These are phyloP conservation scores for Fraxinus sp. DNA, from an alignment of 305 asterid genomes.

Conservation along the genomic window DNA sequence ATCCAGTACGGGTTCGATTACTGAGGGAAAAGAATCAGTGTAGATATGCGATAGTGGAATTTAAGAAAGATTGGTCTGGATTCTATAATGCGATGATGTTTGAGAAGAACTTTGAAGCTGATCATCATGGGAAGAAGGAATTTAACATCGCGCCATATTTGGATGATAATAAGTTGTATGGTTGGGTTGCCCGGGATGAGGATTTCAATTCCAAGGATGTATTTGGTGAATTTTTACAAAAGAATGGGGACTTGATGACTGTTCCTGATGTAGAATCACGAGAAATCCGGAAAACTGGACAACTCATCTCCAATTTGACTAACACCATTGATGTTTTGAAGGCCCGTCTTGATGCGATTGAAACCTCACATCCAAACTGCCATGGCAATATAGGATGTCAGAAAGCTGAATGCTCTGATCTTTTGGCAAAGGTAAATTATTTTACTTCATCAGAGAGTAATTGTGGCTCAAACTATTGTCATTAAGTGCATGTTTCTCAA, in stretches of 20 bases:
- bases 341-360: conserved; percentile 37
- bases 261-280: conserved; percentile 46
- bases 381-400: neutral
- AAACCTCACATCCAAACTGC: conserved; percentile 3
- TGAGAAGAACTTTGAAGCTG: conserved; percentile 74
- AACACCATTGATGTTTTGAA: conserved; percentile 40
- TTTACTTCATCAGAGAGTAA: neutral
- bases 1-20: conserved; percentile 60
- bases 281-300: conserved; percentile 48
- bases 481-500: neutral
- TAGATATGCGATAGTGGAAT: conserved; percentile 68
- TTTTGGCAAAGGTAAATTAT: conserved; percentile 2
- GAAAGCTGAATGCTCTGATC: neutral
- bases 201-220: conserved; percentile 42
- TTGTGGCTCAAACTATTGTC: neutral
- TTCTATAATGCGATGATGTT: conserved; percentile 65
- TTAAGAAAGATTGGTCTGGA: conserved; percentile 80
- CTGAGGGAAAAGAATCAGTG: conserved; percentile 34
- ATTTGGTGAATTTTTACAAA: conserved; percentile 51
- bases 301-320: conserved; percentile 38
- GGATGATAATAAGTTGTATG: conserved; percentile 29
- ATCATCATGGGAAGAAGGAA: conserved; percentile 73
- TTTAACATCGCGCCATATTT: conserved; percentile 19
- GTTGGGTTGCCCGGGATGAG: conserved; percentile 73
- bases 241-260: conserved; percentile 65